These are phyloP conservation scores for Lactarius psammicola DNA, from an alignment of 768 basidiomycete species.

Conservation along the genomic window DNA sequence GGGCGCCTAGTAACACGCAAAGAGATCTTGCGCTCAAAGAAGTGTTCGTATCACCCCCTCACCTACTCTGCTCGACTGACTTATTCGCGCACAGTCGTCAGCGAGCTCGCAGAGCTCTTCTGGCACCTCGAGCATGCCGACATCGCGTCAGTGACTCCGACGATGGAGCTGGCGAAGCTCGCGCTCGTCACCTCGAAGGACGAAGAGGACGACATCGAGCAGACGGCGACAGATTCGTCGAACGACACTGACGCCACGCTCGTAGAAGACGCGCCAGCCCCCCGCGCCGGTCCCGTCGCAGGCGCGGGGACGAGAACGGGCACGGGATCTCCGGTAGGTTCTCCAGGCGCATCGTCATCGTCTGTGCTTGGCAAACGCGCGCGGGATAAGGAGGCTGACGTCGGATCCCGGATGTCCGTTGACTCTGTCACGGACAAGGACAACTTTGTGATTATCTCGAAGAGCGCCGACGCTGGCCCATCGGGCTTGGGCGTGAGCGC, in stretches of 20 bases:
- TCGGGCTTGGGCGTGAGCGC: conserved; percentile 4
- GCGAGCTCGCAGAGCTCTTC: conserved; percentile 77
- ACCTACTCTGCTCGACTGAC: conserved; percentile 23
- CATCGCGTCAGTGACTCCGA: conserved; percentile 71
- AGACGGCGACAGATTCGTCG: conserved; percentile 74
- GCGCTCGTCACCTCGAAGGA: conserved; percentile 89
- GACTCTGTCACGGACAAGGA: conserved; percentile 49
- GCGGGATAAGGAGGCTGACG: conserved; percentile 42
- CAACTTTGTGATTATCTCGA: conserved; percentile 43
- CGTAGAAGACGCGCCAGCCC: conserved; percentile 61
- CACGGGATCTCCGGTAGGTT: conserved; percentile 37
- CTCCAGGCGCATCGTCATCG: conserved; percentile 28
- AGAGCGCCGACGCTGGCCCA: conserved; percentile 34
- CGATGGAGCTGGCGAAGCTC: conserved; percentile 83
- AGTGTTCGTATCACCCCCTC: conserved; percentile 51
- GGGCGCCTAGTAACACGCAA: conserved; percentile 77
- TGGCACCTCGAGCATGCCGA: conserved; percentile 67
- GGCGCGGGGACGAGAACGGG: background rate
- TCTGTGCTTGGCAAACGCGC: conserved; percentile 67
- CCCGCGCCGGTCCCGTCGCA: conserved; percentile 27
- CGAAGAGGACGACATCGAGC: conserved; percentile 78
- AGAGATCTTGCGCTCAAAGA: conserved; percentile 81
- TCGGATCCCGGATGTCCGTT: conserved; percentile 48
- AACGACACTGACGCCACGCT: conserved; percentile 88
- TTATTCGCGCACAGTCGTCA: conserved; percentile 55